Conservation (phyloP, 2,329 filamentous ascomycete genomes). For the Balansia obtecta region DNA sequence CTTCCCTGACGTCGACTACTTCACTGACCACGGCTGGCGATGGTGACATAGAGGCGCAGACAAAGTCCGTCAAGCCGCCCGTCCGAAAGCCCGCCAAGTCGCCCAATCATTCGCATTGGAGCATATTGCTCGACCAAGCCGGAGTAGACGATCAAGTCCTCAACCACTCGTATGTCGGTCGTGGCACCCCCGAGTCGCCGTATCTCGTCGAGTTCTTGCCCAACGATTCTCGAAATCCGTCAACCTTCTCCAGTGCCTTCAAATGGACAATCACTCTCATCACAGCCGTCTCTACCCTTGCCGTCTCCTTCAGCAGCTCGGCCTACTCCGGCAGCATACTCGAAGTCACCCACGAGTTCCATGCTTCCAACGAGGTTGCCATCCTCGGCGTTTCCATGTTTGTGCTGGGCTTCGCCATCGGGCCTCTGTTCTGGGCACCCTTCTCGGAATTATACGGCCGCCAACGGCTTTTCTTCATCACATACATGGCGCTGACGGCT, state of each 20-base stretch:
- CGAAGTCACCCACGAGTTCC: constrained; percentile 43
- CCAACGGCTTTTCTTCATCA: constrained; percentile 45
- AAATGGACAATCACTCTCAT: constrained; percentile 56
- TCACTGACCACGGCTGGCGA: constrained; percentile 14
- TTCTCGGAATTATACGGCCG: constrained; percentile 52
- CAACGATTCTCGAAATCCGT: constrained; percentile 54
- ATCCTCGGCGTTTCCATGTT: constrained; percentile 53
- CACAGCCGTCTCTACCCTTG: constrained; percentile 54
- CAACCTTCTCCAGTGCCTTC: constrained; percentile 39
- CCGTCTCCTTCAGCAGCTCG: constrained; percentile 56
- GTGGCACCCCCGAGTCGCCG: constrained; percentile 54
- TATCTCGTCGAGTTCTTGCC: constrained; percentile 57
- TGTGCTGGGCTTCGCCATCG: constrained; percentile 49
- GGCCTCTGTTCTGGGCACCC: constrained; percentile 54
- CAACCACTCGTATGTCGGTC: constrained; percentile 41
- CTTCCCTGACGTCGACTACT: neutral
- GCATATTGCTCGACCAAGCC: constrained; percentile 43
- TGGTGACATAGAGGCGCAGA: constrained; percentile 30
- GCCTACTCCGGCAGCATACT: constrained; percentile 49
- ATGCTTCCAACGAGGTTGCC: constrained; percentile 35
- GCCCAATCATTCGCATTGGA: constrained; percentile 31
- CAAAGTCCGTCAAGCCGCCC: too few relatives aligned
- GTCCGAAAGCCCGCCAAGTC: constrained; percentile 12
- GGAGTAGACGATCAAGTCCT: constrained; percentile 45
- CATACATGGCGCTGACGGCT: constrained; percentile 43